These are phyloP conservation scores for Acaromyces ingoldii DNA, from an alignment of 1,284 basidiomycete species.

Conservation along the genomic window DNA sequence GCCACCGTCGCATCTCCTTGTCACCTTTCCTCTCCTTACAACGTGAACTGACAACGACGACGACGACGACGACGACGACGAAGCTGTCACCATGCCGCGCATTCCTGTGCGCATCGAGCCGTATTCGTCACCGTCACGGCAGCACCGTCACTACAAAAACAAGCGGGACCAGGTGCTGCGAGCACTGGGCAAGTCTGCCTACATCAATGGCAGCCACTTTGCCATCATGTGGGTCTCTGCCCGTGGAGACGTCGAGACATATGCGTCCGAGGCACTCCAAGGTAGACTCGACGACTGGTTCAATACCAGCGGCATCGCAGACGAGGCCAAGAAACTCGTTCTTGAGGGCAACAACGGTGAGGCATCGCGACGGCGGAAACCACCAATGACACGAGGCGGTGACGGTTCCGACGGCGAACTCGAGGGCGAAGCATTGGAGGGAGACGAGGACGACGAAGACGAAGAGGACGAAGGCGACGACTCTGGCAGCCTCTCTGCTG, in stretches of 20 bases:
- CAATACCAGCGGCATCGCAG: slow-evolving; percentile 36
- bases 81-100: slow-evolving; percentile 56
- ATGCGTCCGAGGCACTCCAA: slow-evolving; percentile 54
- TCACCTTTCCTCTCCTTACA: no score
- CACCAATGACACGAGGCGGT: background rate
- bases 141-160: slow-evolving; percentile 58
- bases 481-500: slow-evolving; percentile 9
- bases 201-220: slow-evolving; percentile 58
- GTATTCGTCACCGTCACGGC: slow-evolving; percentile 56
- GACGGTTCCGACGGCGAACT: background rate
- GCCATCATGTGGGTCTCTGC: slow-evolving; percentile 58
- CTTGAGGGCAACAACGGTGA: slow-evolving; percentile 8
- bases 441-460: background rate
- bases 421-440: background rate
- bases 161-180: slow-evolving; percentile 58
- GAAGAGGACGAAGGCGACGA: slow-evolving; percentile 8
- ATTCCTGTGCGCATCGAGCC: slow-evolving; percentile 57
- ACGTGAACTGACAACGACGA: no score
- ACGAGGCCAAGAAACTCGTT: slow-evolving; percentile 37
- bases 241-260: slow-evolving; percentile 57
- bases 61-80: no score
- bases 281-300: slow-evolving; percentile 42
- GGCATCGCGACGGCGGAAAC: background rate
- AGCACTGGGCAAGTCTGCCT: slow-evolving; percentile 53
- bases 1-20: no score